A percentile compares a stretch with the other conserved stretches of the same genome.
Evolutionary conservation across 176 grass and related monocot genomes (phyloP).

Genomic region (Chloris gayana): DNA sequence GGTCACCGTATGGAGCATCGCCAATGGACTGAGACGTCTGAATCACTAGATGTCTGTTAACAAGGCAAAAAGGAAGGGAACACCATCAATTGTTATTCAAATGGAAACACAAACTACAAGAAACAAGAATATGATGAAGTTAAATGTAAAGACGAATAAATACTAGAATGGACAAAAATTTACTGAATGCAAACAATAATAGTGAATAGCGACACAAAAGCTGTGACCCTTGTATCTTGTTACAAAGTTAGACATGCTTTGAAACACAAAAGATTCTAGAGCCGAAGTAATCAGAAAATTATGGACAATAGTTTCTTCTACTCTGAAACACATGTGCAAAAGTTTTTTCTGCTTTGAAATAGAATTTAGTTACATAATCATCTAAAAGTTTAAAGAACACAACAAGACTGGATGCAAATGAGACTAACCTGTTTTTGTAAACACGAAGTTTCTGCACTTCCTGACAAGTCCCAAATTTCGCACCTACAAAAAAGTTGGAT

Average conservation of each 20-base stretch:
- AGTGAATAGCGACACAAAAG: constrained; percentile 1
- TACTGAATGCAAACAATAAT: background rate
- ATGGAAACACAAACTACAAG: constrained; percentile 21
- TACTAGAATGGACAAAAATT: background rate
- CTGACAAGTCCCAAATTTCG: constrained; percentile 82
- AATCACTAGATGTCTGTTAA: constrained; percentile 64
- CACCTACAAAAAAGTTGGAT: constrained; percentile 62
- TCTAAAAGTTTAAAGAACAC: constrained; percentile 15
- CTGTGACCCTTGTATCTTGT: background rate
- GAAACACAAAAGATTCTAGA: background rate
- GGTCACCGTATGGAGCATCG: constrained; percentile 85
- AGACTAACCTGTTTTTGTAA: constrained; percentile 83
- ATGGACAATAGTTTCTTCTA: background rate
- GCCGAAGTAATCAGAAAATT: constrained; percentile 9
- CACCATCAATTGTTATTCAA: constrained; percentile 23
- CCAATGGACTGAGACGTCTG: constrained; percentile 78
- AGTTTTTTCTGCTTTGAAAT: background rate
- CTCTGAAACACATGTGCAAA: background rate
- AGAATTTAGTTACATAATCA: constrained; percentile 15
- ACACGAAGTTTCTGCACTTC: constrained; percentile 83
- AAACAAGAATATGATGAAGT: background rate
- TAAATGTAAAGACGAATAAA: constrained; percentile 20
- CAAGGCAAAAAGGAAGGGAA: constrained; percentile 37
- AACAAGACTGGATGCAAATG: background rate
- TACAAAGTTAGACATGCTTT: constrained; percentile 12